These are phyloP conservation scores for Lodderomyces beijingensis DNA, from an alignment of 1,139 yeast species.

Conservation along the genomic window DNA sequence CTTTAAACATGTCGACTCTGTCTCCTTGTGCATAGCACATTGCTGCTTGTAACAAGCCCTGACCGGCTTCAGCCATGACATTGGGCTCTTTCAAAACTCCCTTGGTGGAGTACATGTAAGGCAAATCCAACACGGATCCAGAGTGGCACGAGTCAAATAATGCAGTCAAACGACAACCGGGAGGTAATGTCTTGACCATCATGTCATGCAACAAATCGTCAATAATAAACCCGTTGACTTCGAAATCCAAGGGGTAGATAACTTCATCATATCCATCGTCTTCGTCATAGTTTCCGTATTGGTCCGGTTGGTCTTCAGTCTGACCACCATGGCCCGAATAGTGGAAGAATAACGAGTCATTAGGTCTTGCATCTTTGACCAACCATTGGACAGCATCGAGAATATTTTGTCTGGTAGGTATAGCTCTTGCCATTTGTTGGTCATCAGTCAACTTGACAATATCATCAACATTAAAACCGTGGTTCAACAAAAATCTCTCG, in stretches of 20 bases:
- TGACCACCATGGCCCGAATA: conserved; percentile 93
- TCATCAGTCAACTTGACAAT: conserved; percentile 85
- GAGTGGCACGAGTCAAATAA: conserved; percentile 92
- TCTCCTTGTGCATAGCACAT: conserved; percentile 73
- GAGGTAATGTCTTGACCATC: conserved; percentile 71
- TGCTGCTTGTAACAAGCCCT: conserved; percentile 68
- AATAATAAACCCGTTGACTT: conserved; percentile 64
- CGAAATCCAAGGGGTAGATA: conserved; percentile 86
- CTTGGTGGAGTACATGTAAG: conserved; percentile 84
- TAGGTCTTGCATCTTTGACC: conserved; percentile 76
- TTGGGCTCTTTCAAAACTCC: conserved; percentile 90
- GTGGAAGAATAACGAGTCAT: conserved; percentile 81
- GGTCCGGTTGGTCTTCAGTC: conserved; percentile 48
- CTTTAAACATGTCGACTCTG: conserved; percentile 45
- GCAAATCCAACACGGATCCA: conserved; percentile 86
- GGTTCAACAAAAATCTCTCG: conserved; percentile 50
- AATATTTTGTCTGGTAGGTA: conserved; percentile 78
- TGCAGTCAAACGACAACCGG: conserved; percentile 85
- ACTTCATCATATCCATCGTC: conserved; percentile 88
- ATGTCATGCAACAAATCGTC: conserved; percentile 85
- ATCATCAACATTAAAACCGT: conserved; percentile 72
- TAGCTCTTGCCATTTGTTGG: conserved; percentile 53
- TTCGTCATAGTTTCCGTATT: conserved; percentile 70
- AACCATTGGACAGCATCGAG: conserved; percentile 90
- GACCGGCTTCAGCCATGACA: conserved; percentile 78